Base-by-base conservation (phyloP, 2,329 filamentous ascomycete species). In the Alternaria incomplexa region DNA sequence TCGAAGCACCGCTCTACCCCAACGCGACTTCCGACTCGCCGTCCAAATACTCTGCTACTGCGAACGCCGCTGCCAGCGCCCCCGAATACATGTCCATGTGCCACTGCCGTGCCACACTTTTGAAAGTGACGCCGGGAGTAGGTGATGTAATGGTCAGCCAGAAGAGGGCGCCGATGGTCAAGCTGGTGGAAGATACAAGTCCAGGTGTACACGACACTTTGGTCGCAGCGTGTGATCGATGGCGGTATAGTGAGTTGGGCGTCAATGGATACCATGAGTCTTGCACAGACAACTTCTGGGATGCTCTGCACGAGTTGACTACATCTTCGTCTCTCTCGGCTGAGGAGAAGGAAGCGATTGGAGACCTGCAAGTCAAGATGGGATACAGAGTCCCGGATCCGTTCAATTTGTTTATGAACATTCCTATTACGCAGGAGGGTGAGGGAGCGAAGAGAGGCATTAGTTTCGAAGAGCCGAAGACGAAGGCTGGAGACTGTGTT, bases 381-480 rank as follows among this genome's bases (percentile, higher is more conserved):
- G 72, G 77, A 8, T 67, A 72, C 15, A 66, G 71, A 22, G 72
- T 77, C 9, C 75, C 76, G 4, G 76, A 77, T 59, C 77, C 77
- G 17, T 75, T 80, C 55, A 79, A 80, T 55, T 28, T 80, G 12
- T 80, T 83, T 69, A 84, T 84, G 82, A 83, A 83, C 47, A 81
- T 84, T 50, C 82, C 82, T 64, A 70, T 76, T 10, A 72, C 67
- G n/a, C 72, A 78, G n/a, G 73, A 81, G 22, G 82, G 82, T 4
- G 73, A 79, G 17, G 73, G 72, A 0, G 74, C 75, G 22, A 74
- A 67, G 54, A 62, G 73, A 48, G 69, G 66, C 1, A 65, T 84
- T 3, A 79, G 72, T 54, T 83, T 83, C 56, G 79, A 82, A 53
- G 70, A 70, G 30, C 81, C 83, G 1, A 72, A 78, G 17, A 75